phyloP scores from a whole-genome alignment of 495 filamentous ascomycete species.

The Opeltia flavorubescens region DNA sequence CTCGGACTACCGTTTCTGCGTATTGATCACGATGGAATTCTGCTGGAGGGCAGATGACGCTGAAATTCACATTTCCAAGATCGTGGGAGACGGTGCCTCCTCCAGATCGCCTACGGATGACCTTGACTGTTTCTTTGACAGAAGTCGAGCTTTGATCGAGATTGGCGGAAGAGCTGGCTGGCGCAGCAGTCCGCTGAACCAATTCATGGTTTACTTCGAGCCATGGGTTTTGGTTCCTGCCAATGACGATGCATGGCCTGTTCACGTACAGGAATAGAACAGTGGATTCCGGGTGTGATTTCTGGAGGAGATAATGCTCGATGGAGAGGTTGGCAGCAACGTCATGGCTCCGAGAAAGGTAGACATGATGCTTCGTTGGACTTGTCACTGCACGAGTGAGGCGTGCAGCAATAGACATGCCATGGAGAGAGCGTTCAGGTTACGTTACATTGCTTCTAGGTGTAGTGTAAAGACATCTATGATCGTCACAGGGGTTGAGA shows the following conservation, averaged over 20 bases:
- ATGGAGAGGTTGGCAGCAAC: constrained; percentile 94
- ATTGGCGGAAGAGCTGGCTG: constrained; percentile 12
- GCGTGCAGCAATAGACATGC: not conserved
- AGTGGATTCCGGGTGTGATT: constrained; percentile 51
- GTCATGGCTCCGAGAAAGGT: constrained; percentile 57
- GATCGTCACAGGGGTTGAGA: not conserved
- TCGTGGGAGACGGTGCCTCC: constrained; percentile 94
- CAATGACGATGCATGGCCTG: constrained; percentile 71
- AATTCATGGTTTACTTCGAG: constrained; percentile 60
- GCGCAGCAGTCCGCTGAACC: constrained; percentile 11
- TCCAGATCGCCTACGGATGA: constrained; percentile 73
- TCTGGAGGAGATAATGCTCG: constrained; percentile 75
- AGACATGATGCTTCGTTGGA: constrained; percentile 48
- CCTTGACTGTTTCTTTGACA: constrained; percentile 30
- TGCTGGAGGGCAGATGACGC: constrained; percentile 64
- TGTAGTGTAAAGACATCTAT: not conserved
- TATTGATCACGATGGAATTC: constrained; percentile 73
- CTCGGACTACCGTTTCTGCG: constrained; percentile 78
- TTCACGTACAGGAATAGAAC: constrained; percentile 84
- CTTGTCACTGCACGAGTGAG: not conserved
- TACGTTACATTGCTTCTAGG: not conserved
- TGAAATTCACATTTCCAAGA: constrained; percentile 82
- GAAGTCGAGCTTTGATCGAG: not conserved
- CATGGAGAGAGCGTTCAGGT: not conserved
- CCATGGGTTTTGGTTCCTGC: constrained; percentile 97